phyloP scores from a whole-genome alignment of 306 rosid species.

The Gynostemma pentaphyllum region DNA sequence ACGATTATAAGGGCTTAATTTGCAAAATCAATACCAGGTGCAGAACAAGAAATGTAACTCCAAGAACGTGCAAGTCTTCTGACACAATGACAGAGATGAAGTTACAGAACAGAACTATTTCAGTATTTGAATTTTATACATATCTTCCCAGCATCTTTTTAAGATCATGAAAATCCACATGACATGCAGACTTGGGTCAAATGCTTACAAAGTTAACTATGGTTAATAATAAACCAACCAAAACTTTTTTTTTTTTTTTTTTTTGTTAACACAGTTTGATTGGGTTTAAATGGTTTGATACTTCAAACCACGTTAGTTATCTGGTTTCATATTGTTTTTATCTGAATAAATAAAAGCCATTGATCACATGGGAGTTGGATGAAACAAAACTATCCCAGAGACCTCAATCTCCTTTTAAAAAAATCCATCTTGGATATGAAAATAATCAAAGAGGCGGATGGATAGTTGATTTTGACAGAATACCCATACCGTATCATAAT shows the following conservation, averaged over 20 bases:
- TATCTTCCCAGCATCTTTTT: conserved; percentile 7
- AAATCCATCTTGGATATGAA: not conserved
- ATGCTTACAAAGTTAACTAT: not conserved
- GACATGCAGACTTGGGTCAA: conserved; percentile 5
- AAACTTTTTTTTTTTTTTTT: no score
- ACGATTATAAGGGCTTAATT: not conserved
- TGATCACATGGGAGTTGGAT: conserved; percentile 51
- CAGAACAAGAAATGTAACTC: not conserved
- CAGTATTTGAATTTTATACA: not conserved
- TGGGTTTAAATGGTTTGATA: not conserved
- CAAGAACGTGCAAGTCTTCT: not conserved
- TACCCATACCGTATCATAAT: conserved; percentile 23
- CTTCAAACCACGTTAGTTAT: not conserved
- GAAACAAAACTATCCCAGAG: conserved; percentile 16
- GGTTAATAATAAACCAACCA: no score
- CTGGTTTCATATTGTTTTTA: not conserved
- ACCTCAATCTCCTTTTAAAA: not conserved
- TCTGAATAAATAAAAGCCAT: conserved; percentile 14
- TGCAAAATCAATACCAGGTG: not conserved
- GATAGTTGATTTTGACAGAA: conserved; percentile 19
- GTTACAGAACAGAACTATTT: not conserved
- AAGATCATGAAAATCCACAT: conserved; percentile 18
- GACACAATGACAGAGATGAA: not conserved
- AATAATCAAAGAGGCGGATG: not conserved
- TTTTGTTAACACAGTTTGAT: conserved; percentile 4